A percentile compares a stretch with the other conserved stretches of the same genome.
phyloP scores from a whole-genome alignment of 2,329 filamentous ascomycete species.

The Purpureocillium lavendulum region DNA sequence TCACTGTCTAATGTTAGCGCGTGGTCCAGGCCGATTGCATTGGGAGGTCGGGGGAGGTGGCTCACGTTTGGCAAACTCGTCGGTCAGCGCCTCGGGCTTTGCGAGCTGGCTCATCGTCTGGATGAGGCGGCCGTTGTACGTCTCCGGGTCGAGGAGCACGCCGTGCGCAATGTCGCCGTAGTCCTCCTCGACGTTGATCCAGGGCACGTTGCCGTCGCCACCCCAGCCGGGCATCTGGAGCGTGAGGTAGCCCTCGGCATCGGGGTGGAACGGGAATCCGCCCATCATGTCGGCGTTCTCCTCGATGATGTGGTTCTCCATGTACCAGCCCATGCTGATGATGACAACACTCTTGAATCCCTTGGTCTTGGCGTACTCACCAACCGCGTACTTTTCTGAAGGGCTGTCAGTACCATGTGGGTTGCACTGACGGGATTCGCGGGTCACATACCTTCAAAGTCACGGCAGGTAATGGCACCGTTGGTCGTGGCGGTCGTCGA shows the following conservation, averaged over 20 bases:
- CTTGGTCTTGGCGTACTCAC: constrained; percentile 24
- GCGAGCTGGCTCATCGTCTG: constrained; percentile 27
- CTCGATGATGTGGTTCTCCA: constrained; percentile 29
- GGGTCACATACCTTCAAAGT: constrained; percentile 21
- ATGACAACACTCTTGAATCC: constrained; percentile 25
- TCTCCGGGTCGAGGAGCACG: constrained; percentile 28
- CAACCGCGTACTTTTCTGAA: constrained; percentile 28
- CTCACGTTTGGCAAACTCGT: constrained; percentile 19
- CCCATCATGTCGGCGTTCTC: constrained; percentile 26
- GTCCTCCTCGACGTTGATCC: constrained; percentile 29
- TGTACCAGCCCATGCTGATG: constrained; percentile 30
- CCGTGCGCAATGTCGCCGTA: constrained; percentile 38
- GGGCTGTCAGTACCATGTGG: neutral
- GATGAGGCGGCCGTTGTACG: constrained; percentile 24
- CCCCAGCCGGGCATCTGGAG: constrained; percentile 28
- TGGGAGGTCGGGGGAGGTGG: too few species aligned
- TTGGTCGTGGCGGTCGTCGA: constrained; percentile 22
- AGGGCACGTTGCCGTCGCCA: constrained; percentile 25
- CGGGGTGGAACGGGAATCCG: constrained; percentile 27
- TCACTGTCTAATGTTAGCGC: constrained; percentile 15
- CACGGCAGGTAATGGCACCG: constrained; percentile 19
- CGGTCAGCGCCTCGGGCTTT: constrained; percentile 18
- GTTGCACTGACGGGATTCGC: rapidly evolving
- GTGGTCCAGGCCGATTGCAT: too few species aligned
- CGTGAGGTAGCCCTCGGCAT: constrained; percentile 27